Evolutionary conservation across 495 filamentous ascomycete genomes (phyloP).

Genomic region (Thermothielavioides terrestris): DNA sequence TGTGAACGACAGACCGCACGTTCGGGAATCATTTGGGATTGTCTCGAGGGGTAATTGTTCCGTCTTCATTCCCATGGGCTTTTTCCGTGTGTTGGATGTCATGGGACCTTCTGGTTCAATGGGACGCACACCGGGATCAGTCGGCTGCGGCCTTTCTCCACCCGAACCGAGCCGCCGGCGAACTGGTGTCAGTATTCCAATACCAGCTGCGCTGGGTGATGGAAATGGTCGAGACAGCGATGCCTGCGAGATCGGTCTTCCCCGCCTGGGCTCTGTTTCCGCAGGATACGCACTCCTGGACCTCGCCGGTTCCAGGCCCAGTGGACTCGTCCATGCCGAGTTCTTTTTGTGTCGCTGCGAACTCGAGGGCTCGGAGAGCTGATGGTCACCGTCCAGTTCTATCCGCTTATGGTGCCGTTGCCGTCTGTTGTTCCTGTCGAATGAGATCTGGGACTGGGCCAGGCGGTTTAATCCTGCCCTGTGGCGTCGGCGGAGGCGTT

Average conservation of each 20-base stretch:
- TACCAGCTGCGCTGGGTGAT: background rate
- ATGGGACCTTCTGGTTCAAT: conserved; percentile 33
- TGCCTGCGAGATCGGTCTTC: background rate
- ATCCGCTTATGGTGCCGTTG: background rate
- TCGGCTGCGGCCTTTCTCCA: conserved; percentile 11
- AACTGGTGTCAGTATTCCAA: background rate
- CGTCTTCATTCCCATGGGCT: conserved; percentile 32
- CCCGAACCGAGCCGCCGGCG: too few relatives aligned
- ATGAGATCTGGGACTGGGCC: conserved; percentile 3
- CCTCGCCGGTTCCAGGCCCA: background rate
- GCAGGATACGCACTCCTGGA: background rate
- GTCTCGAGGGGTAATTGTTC: conserved; percentile 39
- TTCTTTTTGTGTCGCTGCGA: background rate
- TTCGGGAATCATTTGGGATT: conserved; percentile 22
- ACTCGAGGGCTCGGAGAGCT: background rate
- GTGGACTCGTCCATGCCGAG: too few relatives aligned
- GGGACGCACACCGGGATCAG: conserved; percentile 34
- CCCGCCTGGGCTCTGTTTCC: background rate
- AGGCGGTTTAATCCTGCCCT: background rate
- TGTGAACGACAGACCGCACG: conserved; percentile 17
- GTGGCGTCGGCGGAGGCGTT: background rate
- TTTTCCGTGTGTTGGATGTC: conserved; percentile 18
- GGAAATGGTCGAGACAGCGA: background rate
- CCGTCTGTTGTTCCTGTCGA: background rate
- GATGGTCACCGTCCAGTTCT: background rate